A percentile compares a stretch with the other conserved stretches of the same genome.
Conservation (phyloP, 306 rosid genomes). For the Malus sieversii region DNA sequence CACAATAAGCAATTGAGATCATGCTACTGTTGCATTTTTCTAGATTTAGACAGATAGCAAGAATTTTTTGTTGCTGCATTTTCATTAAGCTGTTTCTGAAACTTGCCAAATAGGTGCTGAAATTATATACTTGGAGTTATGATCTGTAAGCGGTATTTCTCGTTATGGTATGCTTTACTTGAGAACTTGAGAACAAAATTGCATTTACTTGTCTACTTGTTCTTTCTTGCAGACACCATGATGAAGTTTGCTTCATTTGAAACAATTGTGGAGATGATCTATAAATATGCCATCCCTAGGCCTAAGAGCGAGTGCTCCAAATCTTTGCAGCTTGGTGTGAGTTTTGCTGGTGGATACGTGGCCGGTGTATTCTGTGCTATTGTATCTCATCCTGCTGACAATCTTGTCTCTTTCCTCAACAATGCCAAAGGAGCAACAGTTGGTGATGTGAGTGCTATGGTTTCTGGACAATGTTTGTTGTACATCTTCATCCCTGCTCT, state of each 20-base stretch:
- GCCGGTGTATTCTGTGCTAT: slow-evolving; percentile 95
- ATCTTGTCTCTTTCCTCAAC: slow-evolving; percentile 93
- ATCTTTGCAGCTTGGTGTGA: slow-evolving; percentile 76
- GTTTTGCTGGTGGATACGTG: slow-evolving; percentile 89
- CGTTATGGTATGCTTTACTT: neutral
- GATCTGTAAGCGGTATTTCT: neutral
- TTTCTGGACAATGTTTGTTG: neutral
- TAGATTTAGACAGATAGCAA: neutral
- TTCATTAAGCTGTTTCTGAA: neutral
- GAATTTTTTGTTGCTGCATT: neutral
- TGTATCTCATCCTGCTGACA: slow-evolving; percentile 98
- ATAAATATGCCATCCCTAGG: slow-evolving; percentile 63
- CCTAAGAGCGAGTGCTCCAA: slow-evolving; percentile 90
- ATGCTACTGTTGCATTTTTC: neutral
- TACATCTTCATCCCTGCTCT: neutral
- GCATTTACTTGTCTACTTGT: neutral
- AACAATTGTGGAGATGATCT: slow-evolving; percentile 71
- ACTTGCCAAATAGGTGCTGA: neutral
- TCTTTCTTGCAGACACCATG: slow-evolving; percentile 70
- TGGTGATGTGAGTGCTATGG: slow-evolving; percentile 68
- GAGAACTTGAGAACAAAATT: neutral
- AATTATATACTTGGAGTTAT: neutral
- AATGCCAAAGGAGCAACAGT: slow-evolving; percentile 95
- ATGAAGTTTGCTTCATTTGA: slow-evolving; percentile 97
- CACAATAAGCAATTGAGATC: neutral